phyloP scores from a whole-genome alignment of 2,329 filamentous ascomycete genomes.

The Aspergillus vadensis region DNA sequence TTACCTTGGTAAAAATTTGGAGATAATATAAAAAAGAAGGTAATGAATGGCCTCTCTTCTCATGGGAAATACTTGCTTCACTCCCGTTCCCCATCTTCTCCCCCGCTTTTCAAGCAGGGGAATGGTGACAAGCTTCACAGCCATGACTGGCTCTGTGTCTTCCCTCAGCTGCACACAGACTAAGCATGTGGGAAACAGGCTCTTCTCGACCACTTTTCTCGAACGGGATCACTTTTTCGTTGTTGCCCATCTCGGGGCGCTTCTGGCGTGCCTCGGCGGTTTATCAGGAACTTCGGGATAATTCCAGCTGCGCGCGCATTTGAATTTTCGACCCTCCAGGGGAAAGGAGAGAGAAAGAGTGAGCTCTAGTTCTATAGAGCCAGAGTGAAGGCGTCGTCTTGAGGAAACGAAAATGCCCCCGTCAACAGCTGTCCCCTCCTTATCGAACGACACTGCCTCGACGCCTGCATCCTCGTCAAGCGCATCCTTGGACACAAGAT shows the following conservation, averaged over 20 bases:
- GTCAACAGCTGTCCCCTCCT: conserved; percentile 31
- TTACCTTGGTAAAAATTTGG: too few species aligned
- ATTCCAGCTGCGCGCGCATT: background rate
- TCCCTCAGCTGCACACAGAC: conserved; percentile 19
- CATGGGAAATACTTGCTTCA: background rate
- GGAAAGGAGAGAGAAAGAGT: background rate
- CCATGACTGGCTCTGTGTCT: conserved; percentile 13
- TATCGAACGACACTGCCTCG: conserved; percentile 33
- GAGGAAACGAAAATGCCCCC: conserved; percentile 8
- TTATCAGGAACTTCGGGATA: background rate
- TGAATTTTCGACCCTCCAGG: background rate
- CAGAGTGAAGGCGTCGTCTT: background rate
- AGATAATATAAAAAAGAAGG: conserved; percentile 5
- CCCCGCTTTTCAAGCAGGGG: conserved; percentile 1
- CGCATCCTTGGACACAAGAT: conserved; percentile 34
- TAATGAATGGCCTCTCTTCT: conserved; percentile 12
- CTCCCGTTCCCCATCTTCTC: background rate
- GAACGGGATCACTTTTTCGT: conserved; percentile 19
- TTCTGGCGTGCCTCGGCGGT: conserved; percentile 4
- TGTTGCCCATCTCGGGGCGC: conserved; percentile 6
- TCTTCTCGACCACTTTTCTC: conserved; percentile 18
- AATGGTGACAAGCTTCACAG: conserved; percentile 11
- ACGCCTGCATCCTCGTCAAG: conserved; percentile 31
- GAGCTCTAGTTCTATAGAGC: too few species aligned
- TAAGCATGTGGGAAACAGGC: conserved; percentile 28